Base-by-base conservation (phyloP, 768 basidiomycete genomes). In the Auriscalpium vulgare region DNA sequence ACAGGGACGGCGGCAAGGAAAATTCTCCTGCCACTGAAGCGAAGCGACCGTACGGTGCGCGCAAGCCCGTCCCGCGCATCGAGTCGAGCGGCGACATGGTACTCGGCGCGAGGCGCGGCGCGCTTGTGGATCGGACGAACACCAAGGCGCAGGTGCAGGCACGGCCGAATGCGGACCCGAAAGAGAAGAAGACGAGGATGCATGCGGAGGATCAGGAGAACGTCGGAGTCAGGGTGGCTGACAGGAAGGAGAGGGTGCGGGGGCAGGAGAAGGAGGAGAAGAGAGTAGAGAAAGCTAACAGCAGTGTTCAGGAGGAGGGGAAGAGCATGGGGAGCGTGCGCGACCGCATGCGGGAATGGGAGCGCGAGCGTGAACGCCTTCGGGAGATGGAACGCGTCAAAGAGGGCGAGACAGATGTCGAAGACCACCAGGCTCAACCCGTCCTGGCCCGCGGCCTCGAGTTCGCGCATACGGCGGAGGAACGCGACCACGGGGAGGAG, bases 261-360 rank as follows among this genome's bases (percentile, higher is more conserved):
- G 67, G 14, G 44, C 38, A 10, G 51, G 23, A 50, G 36, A 38
- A 35, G 47, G 49, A 48, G 45, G 45, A 51, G 46, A 57, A 59
- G 48, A 46, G 48, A 10, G 53, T 11, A 9, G 47, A 56, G 34
- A 29, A 29, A 29, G 29, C 29, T 29, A 29, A 29, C 29, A 29
- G 29, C 29, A 29, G 29, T 29, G 29, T 29, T 29, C 21, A 29
- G 9, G 50, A 49, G n/a, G 47, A 53, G 45, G 54, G 51, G 50
- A 56, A n/a, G 29, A 61, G 62, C 37, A 52, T 44, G 4, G 66
- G 57, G 10, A 62, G 63, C 54, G 75, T 76, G 16, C 78, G 76
- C 56, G 80, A 87, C 56, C 75, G 88, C 10, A 83, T 89, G 61
- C 75, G 75, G 60, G 87, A 88, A 62, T 90, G 88, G 87, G 87